Base-by-base conservation (phyloP, 2,329 filamentous ascomycete genomes). In the Bimuria novae-zelandiae region DNA sequence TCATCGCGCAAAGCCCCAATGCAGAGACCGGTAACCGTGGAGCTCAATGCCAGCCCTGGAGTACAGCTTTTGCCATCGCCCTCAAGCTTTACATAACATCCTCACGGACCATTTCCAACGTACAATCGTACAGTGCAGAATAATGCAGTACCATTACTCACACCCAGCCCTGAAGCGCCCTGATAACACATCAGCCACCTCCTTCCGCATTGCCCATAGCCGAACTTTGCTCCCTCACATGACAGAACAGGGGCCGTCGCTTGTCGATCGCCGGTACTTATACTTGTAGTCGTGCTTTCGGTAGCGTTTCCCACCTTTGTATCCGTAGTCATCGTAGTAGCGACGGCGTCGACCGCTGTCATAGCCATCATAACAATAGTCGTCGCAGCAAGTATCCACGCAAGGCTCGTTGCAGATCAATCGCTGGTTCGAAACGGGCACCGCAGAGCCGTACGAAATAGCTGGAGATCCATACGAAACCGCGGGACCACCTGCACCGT, bases 181-280 rank as follows among this genome's bases (percentile, higher is more conserved):
- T 21, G 22, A 37, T 21, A 17, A n/a, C 16, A 33, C 19, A 12
- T 14, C 12, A 30, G 17, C 29, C 43, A 39, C 30, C 45, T 32
- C 45, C 17, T 49, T 21, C 32, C 39, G 40, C 32, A 17, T 7
- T 8, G 30, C 22, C 21, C 40, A 12, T n/a, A 37, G 19, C 19
- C 30, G 44, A 19, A 46, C n/a, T n/a, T 16, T 7, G 8, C 14
- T 41, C 10, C n/a, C 37, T 56, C 46, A 56, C 54, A 56, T 56
- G 49, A 56, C 45, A 23, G 23, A 33, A 22, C 54, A 56, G 8
- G 36, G 36, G 8, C 52, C 44, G 12, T 40, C 32, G 14, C 46
- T 33, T 19, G 14, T 40, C 23, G 36, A 45, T 21, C 36, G 23
- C 25, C 46, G 51, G 42, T 52, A 56, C 37, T 50, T 43, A 29